Evolutionary conservation across 305 asterid genomes (phyloP).

Genomic region (Fraxinus albicans): DNA sequence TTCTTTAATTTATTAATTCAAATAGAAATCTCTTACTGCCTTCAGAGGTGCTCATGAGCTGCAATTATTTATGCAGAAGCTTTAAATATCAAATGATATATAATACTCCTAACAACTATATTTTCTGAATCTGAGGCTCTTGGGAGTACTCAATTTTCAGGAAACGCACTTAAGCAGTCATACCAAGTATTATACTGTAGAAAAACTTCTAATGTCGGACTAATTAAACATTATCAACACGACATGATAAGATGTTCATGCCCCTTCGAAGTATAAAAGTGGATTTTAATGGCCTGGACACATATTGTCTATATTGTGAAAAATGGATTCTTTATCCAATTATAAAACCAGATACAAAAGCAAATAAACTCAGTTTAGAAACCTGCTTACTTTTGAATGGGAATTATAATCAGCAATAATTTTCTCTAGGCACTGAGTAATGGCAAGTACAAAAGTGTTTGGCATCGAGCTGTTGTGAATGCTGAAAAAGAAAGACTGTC

Average conservation of each 20-base stretch:
- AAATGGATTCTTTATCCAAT: neutral
- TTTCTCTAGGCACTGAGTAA: slow-evolving; percentile 64
- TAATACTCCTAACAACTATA: neutral
- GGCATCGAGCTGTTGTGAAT: slow-evolving; percentile 85
- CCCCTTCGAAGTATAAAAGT: neutral
- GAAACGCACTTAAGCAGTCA: neutral
- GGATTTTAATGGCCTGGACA: neutral
- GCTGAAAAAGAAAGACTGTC: slow-evolving; percentile 62
- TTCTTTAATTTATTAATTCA: neutral
- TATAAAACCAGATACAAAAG: neutral
- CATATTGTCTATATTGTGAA: neutral
- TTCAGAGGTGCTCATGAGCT: no score
- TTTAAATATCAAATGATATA: no score
- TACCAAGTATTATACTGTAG: neutral
- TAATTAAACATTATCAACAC: neutral
- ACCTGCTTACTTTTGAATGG: neutral
- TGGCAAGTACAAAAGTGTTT: slow-evolving; percentile 72
- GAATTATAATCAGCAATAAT: neutral
- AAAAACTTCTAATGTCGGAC: neutral
- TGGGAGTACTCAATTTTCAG: neutral
- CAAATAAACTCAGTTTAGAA: neutral
- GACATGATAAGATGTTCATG: neutral
- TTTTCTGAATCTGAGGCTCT: neutral
- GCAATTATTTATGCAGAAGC: no score
- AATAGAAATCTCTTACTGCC: neutral